Conservation (phyloP, 2,329 filamentous ascomycete genomes). For the Ceratocystis alfenasii region DNA sequence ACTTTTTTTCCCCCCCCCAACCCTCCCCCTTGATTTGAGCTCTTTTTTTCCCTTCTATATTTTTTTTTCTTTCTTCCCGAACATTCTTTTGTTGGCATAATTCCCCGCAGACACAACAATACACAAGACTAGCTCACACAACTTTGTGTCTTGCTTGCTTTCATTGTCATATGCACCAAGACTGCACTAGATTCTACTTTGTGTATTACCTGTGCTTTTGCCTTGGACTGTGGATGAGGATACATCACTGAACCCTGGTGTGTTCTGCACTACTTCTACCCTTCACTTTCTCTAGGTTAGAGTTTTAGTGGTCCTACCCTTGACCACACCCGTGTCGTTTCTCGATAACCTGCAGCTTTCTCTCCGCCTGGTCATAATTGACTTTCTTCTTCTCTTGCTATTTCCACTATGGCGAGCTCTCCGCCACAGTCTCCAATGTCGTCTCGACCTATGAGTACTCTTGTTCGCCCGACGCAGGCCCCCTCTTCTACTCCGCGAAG, state of each 20-base stretch:
- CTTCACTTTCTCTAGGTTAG: not conserved
- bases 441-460: slow-evolving; percentile 65
- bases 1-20: not conserved
- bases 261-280: not conserved
- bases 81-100: slow-evolving; percentile 3
- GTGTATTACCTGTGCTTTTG: not conserved
- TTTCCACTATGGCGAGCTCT: slow-evolving; percentile 48
- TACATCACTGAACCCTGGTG: not conserved
- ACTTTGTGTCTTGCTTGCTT: not conserved
- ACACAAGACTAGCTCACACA: not conserved
- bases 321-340: not conserved
- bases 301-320: not conserved
- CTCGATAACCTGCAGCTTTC: not conserved
- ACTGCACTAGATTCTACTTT: not conserved
- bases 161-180: slow-evolving; percentile 3
- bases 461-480: slow-evolving; percentile 48
- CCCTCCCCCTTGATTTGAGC: not conserved
- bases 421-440: slow-evolving; percentile 55
- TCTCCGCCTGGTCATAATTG: not conserved
- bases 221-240: not conserved
- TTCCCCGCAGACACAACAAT: not conserved
- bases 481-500: slow-evolving; percentile 46
- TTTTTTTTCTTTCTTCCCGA: slow-evolving; percentile 2
- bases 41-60: not conserved
- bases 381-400: not conserved